phyloP scores from a whole-genome alignment of 345 rosid species.

The Hirschfeldia incana region DNA sequence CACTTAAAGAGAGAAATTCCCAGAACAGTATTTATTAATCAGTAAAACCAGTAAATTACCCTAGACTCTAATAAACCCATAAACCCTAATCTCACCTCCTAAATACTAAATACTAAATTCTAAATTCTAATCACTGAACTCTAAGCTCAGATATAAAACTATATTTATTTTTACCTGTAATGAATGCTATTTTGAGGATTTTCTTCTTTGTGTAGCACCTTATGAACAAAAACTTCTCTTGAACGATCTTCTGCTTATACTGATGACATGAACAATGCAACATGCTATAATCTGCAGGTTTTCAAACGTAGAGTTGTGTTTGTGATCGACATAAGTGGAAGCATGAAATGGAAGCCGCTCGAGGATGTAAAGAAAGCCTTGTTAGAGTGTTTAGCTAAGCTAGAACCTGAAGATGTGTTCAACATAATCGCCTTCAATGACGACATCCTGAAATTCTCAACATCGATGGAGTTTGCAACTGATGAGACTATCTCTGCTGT shows the following conservation, averaged over 20 bases:
- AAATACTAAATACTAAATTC: too few species aligned
- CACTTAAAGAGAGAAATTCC: too few species aligned
- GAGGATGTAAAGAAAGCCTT: slow-evolving; percentile 65
- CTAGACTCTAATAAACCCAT: too few species aligned
- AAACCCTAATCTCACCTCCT: too few species aligned
- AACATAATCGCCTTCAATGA: slow-evolving; percentile 87
- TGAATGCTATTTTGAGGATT: too few species aligned
- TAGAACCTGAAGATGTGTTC: slow-evolving; percentile 70
- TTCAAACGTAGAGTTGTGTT: slow-evolving; percentile 74
- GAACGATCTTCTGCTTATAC: not conserved
- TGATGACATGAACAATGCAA: not conserved
- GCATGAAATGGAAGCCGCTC: slow-evolving; percentile 74
- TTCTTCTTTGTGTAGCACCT: too few species aligned
- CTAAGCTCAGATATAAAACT: too few species aligned
- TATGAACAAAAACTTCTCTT: too few species aligned
- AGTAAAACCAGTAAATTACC: too few species aligned
- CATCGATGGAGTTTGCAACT: slow-evolving; percentile 67
- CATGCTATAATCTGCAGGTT: slow-evolving; percentile 41
- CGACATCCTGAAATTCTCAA: slow-evolving; percentile 57
- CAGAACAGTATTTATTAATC: too few species aligned
- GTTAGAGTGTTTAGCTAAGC: slow-evolving; percentile 51
- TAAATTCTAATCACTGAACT: too few species aligned
- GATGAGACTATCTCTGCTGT: slow-evolving; percentile 54
- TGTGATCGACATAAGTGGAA: slow-evolving; percentile 78
- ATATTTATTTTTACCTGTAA: too few species aligned